Evolutionary conservation across 2,329 filamentous ascomycete genomes (phyloP).

Genomic region (Beauveria sp.): DNA sequence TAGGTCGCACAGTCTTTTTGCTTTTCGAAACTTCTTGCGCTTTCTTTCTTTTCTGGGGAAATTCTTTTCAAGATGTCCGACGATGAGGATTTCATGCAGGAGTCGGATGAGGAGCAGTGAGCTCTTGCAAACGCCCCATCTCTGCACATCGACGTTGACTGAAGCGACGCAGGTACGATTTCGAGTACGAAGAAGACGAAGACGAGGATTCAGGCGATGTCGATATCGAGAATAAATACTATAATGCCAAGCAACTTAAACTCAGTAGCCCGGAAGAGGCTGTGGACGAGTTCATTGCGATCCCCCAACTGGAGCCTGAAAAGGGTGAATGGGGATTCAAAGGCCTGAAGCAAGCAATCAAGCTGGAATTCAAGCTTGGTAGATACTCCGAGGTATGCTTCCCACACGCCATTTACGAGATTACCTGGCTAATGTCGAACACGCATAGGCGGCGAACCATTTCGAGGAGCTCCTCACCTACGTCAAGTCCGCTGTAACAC

Average conservation of each 20-base stretch:
- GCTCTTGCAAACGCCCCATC: slow-evolving; percentile 6
- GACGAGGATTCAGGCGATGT: slow-evolving; percentile 83
- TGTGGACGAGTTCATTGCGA: slow-evolving; percentile 83
- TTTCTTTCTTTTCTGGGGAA: neutral
- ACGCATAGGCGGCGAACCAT: slow-evolving; percentile 70
- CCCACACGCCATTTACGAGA: too few relatives aligned
- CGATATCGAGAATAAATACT: slow-evolving; percentile 98
- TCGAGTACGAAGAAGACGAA: slow-evolving; percentile 92
- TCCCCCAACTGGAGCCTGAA: slow-evolving; percentile 75
- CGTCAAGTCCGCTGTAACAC: slow-evolving; percentile 90
- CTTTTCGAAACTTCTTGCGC: too few relatives aligned
- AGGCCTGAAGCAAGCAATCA: slow-evolving; percentile 94
- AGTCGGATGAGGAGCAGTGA: slow-evolving; percentile 39
- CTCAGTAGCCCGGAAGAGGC: slow-evolving; percentile 77
- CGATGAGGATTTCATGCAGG: slow-evolving; percentile 42
- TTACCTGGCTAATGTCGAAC: slow-evolving; percentile 10
- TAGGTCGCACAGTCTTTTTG: neutral
- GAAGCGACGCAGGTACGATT: slow-evolving; percentile 62
- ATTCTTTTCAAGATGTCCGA: slow-evolving; percentile 36
- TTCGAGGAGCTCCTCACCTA: slow-evolving; percentile 94
- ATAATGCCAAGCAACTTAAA: slow-evolving; percentile 98
- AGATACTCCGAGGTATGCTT: slow-evolving; percentile 66
- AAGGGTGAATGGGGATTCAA: slow-evolving; percentile 99
- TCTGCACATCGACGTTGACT: neutral
- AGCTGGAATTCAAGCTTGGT: slow-evolving; percentile 90